Conservation (phyloP, 306 rosid genomes). For the Cercis canadensis region DNA sequence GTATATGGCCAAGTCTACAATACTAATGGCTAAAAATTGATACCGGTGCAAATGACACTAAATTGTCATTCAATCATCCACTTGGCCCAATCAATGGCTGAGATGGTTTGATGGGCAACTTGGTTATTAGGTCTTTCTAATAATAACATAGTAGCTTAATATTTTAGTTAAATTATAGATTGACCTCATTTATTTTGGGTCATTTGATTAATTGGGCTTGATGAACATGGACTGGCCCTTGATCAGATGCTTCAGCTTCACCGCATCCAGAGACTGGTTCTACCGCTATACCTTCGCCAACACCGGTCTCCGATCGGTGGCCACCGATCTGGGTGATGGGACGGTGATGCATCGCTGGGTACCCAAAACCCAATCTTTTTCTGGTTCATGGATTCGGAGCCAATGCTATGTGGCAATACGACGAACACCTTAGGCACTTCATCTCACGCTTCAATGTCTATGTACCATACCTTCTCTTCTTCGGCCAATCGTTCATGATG, state of each 20-base stretch:
- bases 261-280: conserved; percentile 40
- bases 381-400: conserved; percentile 61
- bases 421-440: conserved; percentile 37
- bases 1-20: too few species aligned
- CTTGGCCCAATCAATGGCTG: too few species aligned
- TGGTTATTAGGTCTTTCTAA: too few species aligned
- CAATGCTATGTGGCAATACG: conserved; percentile 57
- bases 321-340: conserved; percentile 48
- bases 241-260: conserved; percentile 37
- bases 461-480: conserved; percentile 56
- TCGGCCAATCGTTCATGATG: conserved; percentile 44
- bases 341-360: conserved; percentile 53
- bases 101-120: too few species aligned
- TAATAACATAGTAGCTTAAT: too few species aligned
- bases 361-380: conserved; percentile 46
- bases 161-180: too few species aligned
- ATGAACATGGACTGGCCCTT: too few species aligned
- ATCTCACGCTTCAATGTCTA: conserved; percentile 41
- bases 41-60: too few species aligned
- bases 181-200: too few species aligned
- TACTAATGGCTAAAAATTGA: too few species aligned
- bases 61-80: too few species aligned
- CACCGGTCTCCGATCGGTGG: conserved; percentile 45
- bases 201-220: too few species aligned
- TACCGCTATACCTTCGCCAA: conserved; percentile 39